Evolutionary conservation across 2,329 filamentous ascomycete genomes (phyloP), one percentile per base, ranked within the genome.

Genomic region (Calonectria henricotiae): DNA sequence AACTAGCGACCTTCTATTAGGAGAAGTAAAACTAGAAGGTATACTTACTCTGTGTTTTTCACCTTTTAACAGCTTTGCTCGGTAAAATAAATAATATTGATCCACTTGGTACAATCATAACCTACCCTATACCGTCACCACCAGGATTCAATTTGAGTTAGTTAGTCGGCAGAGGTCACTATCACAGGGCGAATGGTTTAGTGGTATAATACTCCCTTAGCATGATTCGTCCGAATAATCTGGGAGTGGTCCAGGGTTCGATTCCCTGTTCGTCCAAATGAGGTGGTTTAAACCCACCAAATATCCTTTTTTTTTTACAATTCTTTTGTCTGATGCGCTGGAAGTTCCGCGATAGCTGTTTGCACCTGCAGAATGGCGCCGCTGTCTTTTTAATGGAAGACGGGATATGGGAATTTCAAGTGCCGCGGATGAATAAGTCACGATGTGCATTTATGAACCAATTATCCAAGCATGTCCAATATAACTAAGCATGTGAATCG

Each of bases 121-220:
- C 35, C 13, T 58, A 58, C 51, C 51, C 51, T 58, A 17, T 37
- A 58, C 25, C 27, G 2, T 4, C 20, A 9, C 13, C 1, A 6
- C 13, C 2, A 51, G 47, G 3, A 51, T 32, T 51, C 49, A 20
- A 54, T 54, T 54, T 54, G 49, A 3, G 17, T 54, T 23, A 15
- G 27, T 17, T 51, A 35, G n/a, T 23, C 27, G 4, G 5, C 13
- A 15, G 4, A 23, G 2, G 5, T 3, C 32, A 15, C 4, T n/a
- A 55, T 23, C 51, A 37, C 20, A 13, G 32, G 51, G 30, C 51
- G 51, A 39, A 55, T 37, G 30, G 32, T 23, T 55, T 55, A 55
- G 51, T 37, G 51, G 51, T 37, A 55, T 55, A 37, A 37, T 55
- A 55, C 30, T 37, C 32, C 51, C 30, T 55, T 37, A 37, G 51